These are phyloP conservation scores for Myxozyma melibiosi DNA, from an alignment of 805 yeast genomes.

Conservation along the genomic window DNA sequence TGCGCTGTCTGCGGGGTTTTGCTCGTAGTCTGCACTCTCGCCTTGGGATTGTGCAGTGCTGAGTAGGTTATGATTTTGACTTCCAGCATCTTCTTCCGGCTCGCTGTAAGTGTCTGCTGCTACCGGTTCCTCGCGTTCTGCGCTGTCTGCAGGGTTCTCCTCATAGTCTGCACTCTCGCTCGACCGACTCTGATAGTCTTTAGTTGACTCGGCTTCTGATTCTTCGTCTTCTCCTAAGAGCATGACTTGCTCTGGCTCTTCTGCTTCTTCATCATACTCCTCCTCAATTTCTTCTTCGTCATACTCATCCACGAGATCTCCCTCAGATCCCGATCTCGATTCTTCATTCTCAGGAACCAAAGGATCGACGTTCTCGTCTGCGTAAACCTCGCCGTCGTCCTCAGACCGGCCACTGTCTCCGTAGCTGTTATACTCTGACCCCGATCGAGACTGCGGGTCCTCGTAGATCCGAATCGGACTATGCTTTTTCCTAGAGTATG, in stretches of 20 bases:
- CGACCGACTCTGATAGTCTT: too few relatives aligned
- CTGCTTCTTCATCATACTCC: not conserved
- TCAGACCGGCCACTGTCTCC: constrained; percentile 6
- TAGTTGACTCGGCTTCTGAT: too few relatives aligned
- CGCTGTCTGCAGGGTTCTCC: too few relatives aligned
- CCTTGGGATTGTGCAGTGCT: too few relatives aligned
- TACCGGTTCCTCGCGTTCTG: too few relatives aligned
- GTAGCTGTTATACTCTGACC: constrained; percentile 17
- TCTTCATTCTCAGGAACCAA: not conserved
- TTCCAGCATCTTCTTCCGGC: too few relatives aligned
- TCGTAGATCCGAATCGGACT: constrained; percentile 16
- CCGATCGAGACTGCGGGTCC: constrained; percentile 19
- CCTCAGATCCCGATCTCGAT: not conserved
- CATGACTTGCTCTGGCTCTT: not conserved
- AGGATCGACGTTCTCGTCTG: constrained; percentile 18
- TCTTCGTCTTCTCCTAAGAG: too few relatives aligned
- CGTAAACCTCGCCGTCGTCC: constrained; percentile 14
- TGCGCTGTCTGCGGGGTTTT: too few relatives aligned
- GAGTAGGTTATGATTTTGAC: too few relatives aligned
- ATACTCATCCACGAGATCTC: not conserved
- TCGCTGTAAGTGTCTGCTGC: too few relatives aligned
- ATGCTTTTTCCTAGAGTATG: not conserved
- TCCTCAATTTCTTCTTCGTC: not conserved
- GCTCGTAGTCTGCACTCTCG: too few relatives aligned
- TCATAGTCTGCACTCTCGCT: too few relatives aligned